These are phyloP conservation scores for Blastobotrys mokoenaii DNA, from an alignment of 805 yeast species.

Conservation along the genomic window DNA sequence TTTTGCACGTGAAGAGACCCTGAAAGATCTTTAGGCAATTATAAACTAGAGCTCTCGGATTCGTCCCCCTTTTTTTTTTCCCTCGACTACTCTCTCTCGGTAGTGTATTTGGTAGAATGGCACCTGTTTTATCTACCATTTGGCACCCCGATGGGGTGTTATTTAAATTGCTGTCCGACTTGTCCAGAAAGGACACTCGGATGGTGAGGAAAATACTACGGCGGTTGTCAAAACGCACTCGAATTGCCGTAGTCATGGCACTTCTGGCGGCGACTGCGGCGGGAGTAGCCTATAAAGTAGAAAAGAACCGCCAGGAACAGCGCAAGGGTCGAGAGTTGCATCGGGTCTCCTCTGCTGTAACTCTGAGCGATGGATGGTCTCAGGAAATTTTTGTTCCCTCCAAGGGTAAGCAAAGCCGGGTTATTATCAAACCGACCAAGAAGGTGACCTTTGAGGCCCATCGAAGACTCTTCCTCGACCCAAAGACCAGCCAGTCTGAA, in stretches of 20 bases:
- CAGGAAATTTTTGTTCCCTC: constrained; percentile 23
- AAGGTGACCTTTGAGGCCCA: constrained; percentile 26
- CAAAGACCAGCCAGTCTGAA: constrained; percentile 8
- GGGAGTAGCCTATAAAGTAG: not conserved
- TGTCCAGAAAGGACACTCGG: constrained; percentile 3
- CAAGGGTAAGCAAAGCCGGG: constrained; percentile 16
- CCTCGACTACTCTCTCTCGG: not conserved
- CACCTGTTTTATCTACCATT: constrained; percentile 4
- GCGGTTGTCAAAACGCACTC: not conserved
- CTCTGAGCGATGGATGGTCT: constrained; percentile 22
- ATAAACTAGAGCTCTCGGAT: not conserved
- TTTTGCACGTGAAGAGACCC: too few relatives aligned
- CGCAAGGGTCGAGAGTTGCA: constrained; percentile 9
- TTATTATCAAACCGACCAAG: constrained; percentile 25
- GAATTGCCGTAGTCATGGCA: not conserved
- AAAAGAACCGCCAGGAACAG: not conserved
- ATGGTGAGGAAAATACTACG: not conserved
- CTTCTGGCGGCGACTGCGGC: not conserved
- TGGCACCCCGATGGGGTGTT: constrained; percentile 3
- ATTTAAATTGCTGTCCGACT: not conserved
- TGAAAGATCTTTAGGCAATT: too few relatives aligned
- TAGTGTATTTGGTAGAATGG: constrained; percentile 1
- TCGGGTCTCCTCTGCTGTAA: constrained; percentile 20
- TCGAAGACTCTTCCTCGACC: constrained; percentile 20
- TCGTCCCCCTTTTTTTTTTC: not conserved